Evolutionary conservation across 2,329 filamentous ascomycete genomes (phyloP), one percentile per base, ranked within the genome.

Genomic region (Fusarium hostae): DNA sequence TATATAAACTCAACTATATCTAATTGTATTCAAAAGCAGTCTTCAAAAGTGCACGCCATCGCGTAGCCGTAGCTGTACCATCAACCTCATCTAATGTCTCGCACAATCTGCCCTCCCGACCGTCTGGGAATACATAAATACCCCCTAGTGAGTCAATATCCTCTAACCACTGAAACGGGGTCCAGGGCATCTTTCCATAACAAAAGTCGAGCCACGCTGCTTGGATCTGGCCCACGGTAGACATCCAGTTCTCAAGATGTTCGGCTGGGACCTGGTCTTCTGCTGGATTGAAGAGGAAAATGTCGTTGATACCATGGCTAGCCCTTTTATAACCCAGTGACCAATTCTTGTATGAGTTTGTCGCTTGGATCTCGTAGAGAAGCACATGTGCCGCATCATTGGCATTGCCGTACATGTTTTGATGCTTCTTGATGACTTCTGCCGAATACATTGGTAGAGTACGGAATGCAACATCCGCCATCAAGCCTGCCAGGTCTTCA

Each of bases 311-410:
- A 16, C 52, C 52, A 13, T 55, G 52, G 5, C 44, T 55, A 2
- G 52, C 37, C 18, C 16, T 55, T 15, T 26, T 55, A 6, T 55
- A 44, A 8, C 37, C 37, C 0, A 45, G 9, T 2, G 52, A 2
- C 52, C 52, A 44, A 1, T 44, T 55, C 16, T 34, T 44, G 6
- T 32, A 55, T 2, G 52, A 37, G 9, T 44, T 55, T 9, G 52
- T 44, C n/a, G 37, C 52, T 26, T 55, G 52, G 8, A 55, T 55
- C 28, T 55, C 52, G n/a, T 55, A 45, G n/a, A 55, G 37, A 15
- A 55, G 37, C 8, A 55, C 37, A 1, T 18, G n/a, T 24, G 37
- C 18, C 2, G 28, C 2, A 9, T 30, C 15, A 20, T 18, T 5
- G 10, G 10, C 11, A 11, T 55, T 12, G 3, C 6, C n/a, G 1